phyloP scores from a whole-genome alignment of 1,284 basidiomycete genomes.

The Pterulicium gracile region DNA sequence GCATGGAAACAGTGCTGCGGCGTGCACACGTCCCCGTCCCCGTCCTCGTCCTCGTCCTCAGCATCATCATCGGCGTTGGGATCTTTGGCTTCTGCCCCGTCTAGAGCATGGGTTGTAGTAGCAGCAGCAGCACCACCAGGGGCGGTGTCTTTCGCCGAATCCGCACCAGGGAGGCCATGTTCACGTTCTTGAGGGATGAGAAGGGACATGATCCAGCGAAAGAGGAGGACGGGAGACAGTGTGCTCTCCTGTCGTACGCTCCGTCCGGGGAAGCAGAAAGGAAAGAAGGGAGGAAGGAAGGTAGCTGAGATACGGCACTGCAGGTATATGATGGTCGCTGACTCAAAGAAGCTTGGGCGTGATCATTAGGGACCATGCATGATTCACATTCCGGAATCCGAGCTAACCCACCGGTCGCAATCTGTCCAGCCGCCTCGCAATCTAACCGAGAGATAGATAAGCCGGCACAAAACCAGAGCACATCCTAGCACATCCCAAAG shows the following conservation, averaged over 20 bases:
- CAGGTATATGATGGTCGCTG: no score
- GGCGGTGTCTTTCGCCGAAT: not conserved
- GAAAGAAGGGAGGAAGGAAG: constrained; percentile 14
- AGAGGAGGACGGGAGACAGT: constrained; percentile 7
- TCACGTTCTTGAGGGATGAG: constrained; percentile 14
- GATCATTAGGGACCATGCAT: no score
- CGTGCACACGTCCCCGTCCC: not conserved
- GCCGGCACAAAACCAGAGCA: no score
- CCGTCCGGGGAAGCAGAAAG: constrained; percentile 4
- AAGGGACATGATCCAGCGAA: constrained; percentile 14
- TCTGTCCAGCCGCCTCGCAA: no score
- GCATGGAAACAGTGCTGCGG: constrained; percentile 70
- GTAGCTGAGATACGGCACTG: no score
- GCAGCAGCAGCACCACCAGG: constrained; percentile 6
- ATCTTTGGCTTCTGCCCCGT: not conserved
- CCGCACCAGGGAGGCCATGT: constrained; percentile 6
- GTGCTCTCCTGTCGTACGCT: constrained; percentile 4
- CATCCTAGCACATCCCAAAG: no score
- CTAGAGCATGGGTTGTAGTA: not conserved
- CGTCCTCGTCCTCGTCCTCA: not conserved
- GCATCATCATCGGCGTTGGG: not conserved
- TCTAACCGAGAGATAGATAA: no score
- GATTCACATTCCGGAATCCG: no score
- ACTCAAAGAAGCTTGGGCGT: no score
- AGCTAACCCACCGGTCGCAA: no score